Percentiles rank a stretch among this genome's conserved stretches.
Conservation (phyloP, 2,329 filamentous ascomycete genomes). For the Colletotrichum scovillei region DNA sequence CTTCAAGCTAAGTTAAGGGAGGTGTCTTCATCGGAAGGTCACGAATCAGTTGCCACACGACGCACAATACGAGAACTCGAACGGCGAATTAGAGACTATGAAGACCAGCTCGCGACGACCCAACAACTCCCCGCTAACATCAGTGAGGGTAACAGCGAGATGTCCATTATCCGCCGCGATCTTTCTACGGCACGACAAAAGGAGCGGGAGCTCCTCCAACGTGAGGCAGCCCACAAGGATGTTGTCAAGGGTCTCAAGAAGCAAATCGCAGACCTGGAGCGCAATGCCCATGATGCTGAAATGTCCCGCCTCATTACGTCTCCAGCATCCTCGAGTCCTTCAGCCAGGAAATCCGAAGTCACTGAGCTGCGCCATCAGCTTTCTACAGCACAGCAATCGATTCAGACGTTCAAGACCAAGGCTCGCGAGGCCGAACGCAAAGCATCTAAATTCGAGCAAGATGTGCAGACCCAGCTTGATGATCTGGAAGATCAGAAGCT, state of each 20-base stretch:
- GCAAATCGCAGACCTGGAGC: constrained; percentile 74
- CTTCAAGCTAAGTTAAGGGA: constrained; percentile 59
- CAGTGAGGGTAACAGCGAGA: constrained; percentile 60
- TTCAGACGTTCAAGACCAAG: constrained; percentile 64
- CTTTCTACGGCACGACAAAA: constrained; percentile 73
- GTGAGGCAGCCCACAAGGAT: constrained; percentile 73
- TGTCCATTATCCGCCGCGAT: constrained; percentile 71
- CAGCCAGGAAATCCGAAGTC: constrained; percentile 67
- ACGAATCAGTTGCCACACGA: constrained; percentile 68
- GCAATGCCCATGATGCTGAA: constrained; percentile 73
- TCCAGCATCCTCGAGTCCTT: constrained; percentile 61
- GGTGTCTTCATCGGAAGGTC: constrained; percentile 60
- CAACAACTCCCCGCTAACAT: constrained; percentile 46
- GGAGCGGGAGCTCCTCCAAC: constrained; percentile 72
- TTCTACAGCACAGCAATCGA: constrained; percentile 67
- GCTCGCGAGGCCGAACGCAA: constrained; percentile 63
- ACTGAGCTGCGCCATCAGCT: constrained; percentile 70
- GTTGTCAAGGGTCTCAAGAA: constrained; percentile 71
- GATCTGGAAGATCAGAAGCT: constrained; percentile 70
- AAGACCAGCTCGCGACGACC: constrained; percentile 52
- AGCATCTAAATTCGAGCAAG: constrained; percentile 52
- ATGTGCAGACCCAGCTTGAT: constrained; percentile 65
- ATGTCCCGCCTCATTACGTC: constrained; percentile 60
- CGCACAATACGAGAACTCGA: constrained; percentile 75
- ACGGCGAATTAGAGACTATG: constrained; percentile 66